Evolutionary conservation across 2,329 filamentous ascomycete species (phyloP), one percentile per base, ranked within the genome.

Genomic region (Neurospora crassa): DNA sequence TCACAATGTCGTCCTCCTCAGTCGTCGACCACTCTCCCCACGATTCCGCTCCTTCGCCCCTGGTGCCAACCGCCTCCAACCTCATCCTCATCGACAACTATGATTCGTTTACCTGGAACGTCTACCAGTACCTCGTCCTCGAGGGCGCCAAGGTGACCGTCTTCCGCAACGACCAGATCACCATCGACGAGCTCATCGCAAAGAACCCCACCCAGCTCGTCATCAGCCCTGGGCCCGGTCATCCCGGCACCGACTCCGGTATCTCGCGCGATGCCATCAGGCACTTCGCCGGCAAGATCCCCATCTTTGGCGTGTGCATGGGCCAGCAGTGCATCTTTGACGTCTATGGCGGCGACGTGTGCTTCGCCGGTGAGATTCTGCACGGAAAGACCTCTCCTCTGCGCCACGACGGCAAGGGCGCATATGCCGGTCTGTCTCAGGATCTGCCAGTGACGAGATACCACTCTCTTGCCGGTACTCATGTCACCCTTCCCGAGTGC

Each of bases 21-120:
- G 83, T 89, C 72, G 81, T 88, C 74, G 95, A 97, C 80, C 90
- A 97, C 81, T 97, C 95, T 72, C 94, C 94, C 77, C 90, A 91
- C 79, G 90, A 97, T 81, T 92, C 93, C 72, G 87, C 91, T 74
- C 90, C 91, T 69, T 90, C 90, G 40, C 84, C 90, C 69, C 89
- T 90, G 43, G 85, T 97, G 70, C 81, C 91, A 34, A 94, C 90
- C 69, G 96, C 96, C 37, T 92, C 91, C 71, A 98, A 98, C 81
- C 87, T 99, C 72, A 88, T 99, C 74, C 87, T 99, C 74, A 97
- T 99, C 78, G 96, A 99, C 85, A 99, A 99, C 83, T 99, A 98
- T 82, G 96, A 99, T 82, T 98, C 96, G 3, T 99, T 99, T 81
- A 97, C 95, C 72, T 99, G 94, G 93, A 99, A 99, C 79, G 93